Evolutionary conservation across 164 flowering plant genomes (phyloP).

Genomic region (Kingdonia uniflora): DNA sequence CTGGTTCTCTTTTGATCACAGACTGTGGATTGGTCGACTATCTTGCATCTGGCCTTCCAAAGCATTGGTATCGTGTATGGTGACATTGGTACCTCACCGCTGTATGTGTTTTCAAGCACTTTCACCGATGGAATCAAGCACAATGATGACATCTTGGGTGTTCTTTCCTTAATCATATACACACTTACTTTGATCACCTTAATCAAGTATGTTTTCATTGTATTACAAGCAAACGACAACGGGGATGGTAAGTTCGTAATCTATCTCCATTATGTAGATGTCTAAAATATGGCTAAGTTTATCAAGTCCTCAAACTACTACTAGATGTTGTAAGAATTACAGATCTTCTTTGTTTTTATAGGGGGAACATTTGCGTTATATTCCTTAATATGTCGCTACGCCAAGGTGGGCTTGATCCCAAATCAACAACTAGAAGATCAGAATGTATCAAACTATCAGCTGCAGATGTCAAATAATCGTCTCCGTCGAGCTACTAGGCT

Average conservation of each 20-base stretch:
- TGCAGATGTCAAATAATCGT: constrained; percentile 12
- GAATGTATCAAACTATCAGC: constrained; percentile 15
- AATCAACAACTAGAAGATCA: constrained; percentile 21
- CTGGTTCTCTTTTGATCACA: no score
- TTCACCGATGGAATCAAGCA: constrained; percentile 42
- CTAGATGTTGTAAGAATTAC: no score
- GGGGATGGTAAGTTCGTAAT: constrained; percentile 77
- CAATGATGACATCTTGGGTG: no score
- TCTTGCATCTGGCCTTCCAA: constrained; percentile 52
- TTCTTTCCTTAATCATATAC: no score
- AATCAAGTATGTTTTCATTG: constrained; percentile 66
- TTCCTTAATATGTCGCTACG: constrained; percentile 24
- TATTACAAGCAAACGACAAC: constrained; percentile 63
- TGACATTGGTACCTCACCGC: constrained; percentile 86
- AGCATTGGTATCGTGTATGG: no score
- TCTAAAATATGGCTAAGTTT: no score
- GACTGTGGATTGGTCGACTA: constrained; percentile 30
- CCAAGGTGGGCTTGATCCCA: constrained; percentile 21
- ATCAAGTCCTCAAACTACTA: no score
- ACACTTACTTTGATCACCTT: no score
- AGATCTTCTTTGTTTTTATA: background rate
- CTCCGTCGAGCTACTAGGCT: constrained; percentile 11
- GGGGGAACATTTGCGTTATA: constrained; percentile 26
- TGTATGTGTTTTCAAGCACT: constrained; percentile 59
- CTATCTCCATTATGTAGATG: no score